phyloP scores from a whole-genome alignment of 495 filamentous ascomycete species.

The Penicillium parvum region DNA sequence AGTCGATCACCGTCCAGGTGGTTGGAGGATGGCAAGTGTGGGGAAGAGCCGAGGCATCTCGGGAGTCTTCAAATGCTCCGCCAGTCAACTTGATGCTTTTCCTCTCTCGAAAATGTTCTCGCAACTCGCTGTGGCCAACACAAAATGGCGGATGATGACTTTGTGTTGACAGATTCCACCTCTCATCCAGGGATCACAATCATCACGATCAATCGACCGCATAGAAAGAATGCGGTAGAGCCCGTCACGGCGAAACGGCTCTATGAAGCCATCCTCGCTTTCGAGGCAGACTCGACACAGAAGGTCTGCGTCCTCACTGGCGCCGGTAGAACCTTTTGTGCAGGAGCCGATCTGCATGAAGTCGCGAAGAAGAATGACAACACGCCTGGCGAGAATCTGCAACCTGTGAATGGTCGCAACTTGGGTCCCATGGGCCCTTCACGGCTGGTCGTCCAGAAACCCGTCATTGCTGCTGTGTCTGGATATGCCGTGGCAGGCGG shows the following conservation, averaged over 20 bases:
- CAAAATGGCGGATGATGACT: slow-evolving; percentile 7
- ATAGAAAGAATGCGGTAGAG: slow-evolving; percentile 41
- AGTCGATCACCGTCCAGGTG: slow-evolving; percentile 2
- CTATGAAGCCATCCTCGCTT: slow-evolving; percentile 34
- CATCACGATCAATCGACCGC: slow-evolving; percentile 38
- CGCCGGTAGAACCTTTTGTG: slow-evolving; percentile 39
- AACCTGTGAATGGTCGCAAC: slow-evolving; percentile 25
- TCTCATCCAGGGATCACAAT: slow-evolving; percentile 37
- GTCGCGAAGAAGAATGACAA: slow-evolving; percentile 19
- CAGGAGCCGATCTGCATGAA: slow-evolving; percentile 42
- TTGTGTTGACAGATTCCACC: slow-evolving; percentile 10
- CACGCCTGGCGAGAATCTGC: slow-evolving; percentile 7
- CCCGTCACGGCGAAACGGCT: slow-evolving; percentile 34
- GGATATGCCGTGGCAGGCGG: slow-evolving; percentile 50
- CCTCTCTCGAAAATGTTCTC: neutral
- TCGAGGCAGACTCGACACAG: slow-evolving; percentile 40
- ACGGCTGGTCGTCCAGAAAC: slow-evolving; percentile 34
- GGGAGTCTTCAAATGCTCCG: neutral
- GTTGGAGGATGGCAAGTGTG: slow-evolving; percentile 16
- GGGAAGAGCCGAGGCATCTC: slow-evolving; percentile 19
- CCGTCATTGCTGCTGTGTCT: slow-evolving; percentile 40
- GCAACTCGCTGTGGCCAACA: neutral
- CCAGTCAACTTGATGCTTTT: too few species aligned
- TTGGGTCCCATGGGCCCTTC: slow-evolving; percentile 45
- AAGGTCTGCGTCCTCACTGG: slow-evolving; percentile 44